Evolutionary conservation across 345 rosid genomes (phyloP).

Genomic region (Luvunga scandens): DNA sequence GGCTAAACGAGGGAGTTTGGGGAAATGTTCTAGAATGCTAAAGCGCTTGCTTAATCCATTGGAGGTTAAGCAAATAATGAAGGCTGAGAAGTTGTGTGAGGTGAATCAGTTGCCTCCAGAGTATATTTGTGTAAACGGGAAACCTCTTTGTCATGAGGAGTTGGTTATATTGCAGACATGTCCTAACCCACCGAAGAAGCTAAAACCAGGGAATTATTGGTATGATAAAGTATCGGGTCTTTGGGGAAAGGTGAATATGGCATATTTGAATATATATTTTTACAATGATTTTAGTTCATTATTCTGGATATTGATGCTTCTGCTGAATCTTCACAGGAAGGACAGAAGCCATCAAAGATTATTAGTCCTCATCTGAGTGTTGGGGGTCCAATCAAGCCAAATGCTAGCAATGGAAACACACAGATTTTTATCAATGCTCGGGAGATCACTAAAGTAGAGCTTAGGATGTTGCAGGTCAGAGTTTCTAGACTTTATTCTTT

Average conservation of each 20-base stretch:
- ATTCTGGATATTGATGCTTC: constrained; percentile 22
- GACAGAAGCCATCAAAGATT: constrained; percentile 86
- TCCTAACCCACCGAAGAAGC: constrained; percentile 80
- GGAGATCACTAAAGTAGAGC: constrained; percentile 92
- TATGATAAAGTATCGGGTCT: constrained; percentile 98
- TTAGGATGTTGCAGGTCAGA: constrained; percentile 92
- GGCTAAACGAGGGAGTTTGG: constrained; percentile 63
- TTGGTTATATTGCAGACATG: constrained; percentile 75
- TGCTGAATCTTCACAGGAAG: constrained; percentile 65
- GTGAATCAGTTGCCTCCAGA: constrained; percentile 91
- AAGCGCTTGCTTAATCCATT: constrained; percentile 85
- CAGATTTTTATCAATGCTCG: constrained; percentile 91
- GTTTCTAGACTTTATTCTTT: constrained; percentile 8
- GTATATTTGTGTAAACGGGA: constrained; percentile 78
- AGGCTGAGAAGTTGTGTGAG: constrained; percentile 87
- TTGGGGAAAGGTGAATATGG: constrained; percentile 92
- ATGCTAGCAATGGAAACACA: constrained; percentile 96
- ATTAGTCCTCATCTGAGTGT: constrained; percentile 91
- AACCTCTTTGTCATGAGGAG: constrained; percentile 79
- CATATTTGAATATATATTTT: constrained; percentile 5
- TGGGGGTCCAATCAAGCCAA: constrained; percentile 70
- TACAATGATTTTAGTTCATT: constrained; percentile 4
- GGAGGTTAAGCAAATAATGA: constrained; percentile 93
- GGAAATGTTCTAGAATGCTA: constrained; percentile 93
- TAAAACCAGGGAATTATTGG: constrained; percentile 98